Conservation (phyloP, 1,139 yeast species). For the Taphrina confusa region DNA sequence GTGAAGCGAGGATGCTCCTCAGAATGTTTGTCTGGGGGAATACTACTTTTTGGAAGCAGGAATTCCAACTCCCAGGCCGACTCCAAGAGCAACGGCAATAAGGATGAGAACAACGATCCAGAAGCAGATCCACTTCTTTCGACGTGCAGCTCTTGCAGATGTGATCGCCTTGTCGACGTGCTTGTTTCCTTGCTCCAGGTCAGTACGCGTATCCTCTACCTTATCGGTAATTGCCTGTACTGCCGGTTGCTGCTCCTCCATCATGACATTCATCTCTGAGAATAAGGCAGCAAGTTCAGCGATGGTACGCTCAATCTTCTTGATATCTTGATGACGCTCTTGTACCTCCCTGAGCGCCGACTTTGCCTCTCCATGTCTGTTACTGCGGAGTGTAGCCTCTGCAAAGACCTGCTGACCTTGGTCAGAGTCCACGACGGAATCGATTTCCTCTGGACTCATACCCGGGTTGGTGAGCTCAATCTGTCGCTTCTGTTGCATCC, state of each 20-base stretch:
- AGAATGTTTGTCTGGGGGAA: too few species aligned
- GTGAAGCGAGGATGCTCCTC: too few species aligned
- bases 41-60: too few species aligned
- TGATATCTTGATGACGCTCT: constrained; percentile 91
- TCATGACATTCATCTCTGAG: constrained; percentile 94
- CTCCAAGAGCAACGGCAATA: constrained; percentile 33
- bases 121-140: constrained; percentile 85
- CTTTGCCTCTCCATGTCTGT: constrained; percentile 95
- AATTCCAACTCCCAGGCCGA: constrained; percentile 33
- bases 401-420: constrained; percentile 90
- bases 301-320: constrained; percentile 93
- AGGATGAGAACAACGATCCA: constrained; percentile 52
- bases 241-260: constrained; percentile 90
- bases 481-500: constrained; percentile 89
- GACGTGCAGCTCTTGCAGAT: constrained; percentile 87
- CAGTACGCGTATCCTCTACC: constrained; percentile 79
- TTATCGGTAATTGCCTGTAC: constrained; percentile 81
- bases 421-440: constrained; percentile 78
- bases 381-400: constrained; percentile 86
- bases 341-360: constrained; percentile 95
- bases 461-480: constrained; percentile 90
- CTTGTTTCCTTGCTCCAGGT: constrained; percentile 91
- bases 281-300: constrained; percentile 92
- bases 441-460: constrained; percentile 81
- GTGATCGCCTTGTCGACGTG: constrained; percentile 89